These are phyloP conservation scores for Yueomyces sp. DNA, from an alignment of 1,139 yeast species.

Conservation along the genomic window DNA sequence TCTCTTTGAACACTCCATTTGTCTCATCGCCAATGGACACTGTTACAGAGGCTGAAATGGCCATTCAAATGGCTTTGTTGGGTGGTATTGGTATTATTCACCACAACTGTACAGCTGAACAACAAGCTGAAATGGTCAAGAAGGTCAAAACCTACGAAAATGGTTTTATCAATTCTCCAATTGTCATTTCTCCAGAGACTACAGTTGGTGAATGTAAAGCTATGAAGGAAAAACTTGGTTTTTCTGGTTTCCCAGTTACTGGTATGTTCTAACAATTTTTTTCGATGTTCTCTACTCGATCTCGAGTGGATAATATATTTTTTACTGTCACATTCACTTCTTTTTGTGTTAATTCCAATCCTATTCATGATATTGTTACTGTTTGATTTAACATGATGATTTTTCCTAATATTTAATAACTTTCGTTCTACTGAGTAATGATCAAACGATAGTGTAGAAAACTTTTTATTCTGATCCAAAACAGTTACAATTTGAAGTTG, in stretches of 20 bases:
- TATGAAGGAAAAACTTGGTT: slow-evolving; percentile 66
- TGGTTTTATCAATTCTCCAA: slow-evolving; percentile 92
- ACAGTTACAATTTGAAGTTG: background rate
- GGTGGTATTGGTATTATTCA: slow-evolving; percentile 99
- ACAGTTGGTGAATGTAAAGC: slow-evolving; percentile 75
- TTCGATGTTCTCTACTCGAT: slow-evolving; percentile 1
- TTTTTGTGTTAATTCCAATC: slow-evolving; percentile 1
- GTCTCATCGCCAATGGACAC: slow-evolving; percentile 99
- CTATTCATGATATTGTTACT: background rate
- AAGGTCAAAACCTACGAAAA: slow-evolving; percentile 94
- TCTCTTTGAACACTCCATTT: slow-evolving; percentile 84
- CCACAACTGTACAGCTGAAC: slow-evolving; percentile 92
- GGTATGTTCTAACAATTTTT: slow-evolving; percentile 51
- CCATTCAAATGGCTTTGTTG: slow-evolving; percentile 93
- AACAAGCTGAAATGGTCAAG: slow-evolving; percentile 96
- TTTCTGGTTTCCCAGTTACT: slow-evolving; percentile 97
- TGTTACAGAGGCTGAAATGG: slow-evolving; percentile 95
- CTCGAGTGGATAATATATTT: background rate
- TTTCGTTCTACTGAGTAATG: slow-evolving; percentile 99
- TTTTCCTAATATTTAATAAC: slow-evolving; percentile 44
- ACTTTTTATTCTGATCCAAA: slow-evolving; percentile 30
- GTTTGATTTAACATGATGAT: slow-evolving; percentile 42
- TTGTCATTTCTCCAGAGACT: slow-evolving; percentile 61
- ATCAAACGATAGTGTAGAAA: slow-evolving; percentile 98
- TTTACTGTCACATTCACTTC: slow-evolving; percentile 2